Conservation (phyloP, 768 basidiomycete species). For the Glaciozyma antarctica region DNA sequence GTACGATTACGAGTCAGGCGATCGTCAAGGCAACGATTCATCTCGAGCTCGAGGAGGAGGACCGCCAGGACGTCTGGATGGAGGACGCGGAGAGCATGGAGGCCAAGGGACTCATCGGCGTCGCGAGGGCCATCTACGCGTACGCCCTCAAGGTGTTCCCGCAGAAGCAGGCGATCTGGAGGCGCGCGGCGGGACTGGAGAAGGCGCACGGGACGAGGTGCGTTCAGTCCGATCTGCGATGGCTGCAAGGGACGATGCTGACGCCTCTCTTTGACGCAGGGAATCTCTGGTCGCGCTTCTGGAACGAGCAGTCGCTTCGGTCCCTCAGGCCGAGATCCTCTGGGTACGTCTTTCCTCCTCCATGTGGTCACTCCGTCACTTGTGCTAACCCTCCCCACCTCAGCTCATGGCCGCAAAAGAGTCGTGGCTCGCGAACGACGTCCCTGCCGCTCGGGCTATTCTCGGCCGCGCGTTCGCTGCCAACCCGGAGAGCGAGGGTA, state of each 20-base stretch:
- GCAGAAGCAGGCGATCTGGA: slow-evolving; percentile 74
- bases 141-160: slow-evolving; percentile 88
- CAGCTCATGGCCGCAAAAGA: slow-evolving; percentile 90
- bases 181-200: slow-evolving; percentile 83
- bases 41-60: slow-evolving; percentile 93
- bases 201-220: slow-evolving; percentile 77
- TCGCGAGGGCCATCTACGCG: slow-evolving; percentile 76
- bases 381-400: neutral
- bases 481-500: slow-evolving; percentile 92
- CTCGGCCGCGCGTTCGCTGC: slow-evolving; percentile 83
- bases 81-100: slow-evolving; percentile 81
- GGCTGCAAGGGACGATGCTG: neutral
- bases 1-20: slow-evolving; percentile 77
- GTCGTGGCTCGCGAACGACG: slow-evolving; percentile 83
- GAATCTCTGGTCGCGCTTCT: slow-evolving; percentile 75
- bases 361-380: neutral
- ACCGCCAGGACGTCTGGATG: slow-evolving; percentile 78
- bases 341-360: slow-evolving; percentile 47
- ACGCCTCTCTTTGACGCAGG: slow-evolving; percentile 38
- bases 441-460: slow-evolving; percentile 78
- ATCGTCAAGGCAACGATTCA: slow-evolving; percentile 88
- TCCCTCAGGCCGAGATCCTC: slow-evolving; percentile 87
- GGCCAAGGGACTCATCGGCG: slow-evolving; percentile 61
- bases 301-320: slow-evolving; percentile 71
- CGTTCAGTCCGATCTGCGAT: slow-evolving; percentile 28